These are phyloP conservation scores for Apophysomyces elegans DNA, from an alignment of 371 early-diverging fungal species.

Conservation along the genomic window DNA sequence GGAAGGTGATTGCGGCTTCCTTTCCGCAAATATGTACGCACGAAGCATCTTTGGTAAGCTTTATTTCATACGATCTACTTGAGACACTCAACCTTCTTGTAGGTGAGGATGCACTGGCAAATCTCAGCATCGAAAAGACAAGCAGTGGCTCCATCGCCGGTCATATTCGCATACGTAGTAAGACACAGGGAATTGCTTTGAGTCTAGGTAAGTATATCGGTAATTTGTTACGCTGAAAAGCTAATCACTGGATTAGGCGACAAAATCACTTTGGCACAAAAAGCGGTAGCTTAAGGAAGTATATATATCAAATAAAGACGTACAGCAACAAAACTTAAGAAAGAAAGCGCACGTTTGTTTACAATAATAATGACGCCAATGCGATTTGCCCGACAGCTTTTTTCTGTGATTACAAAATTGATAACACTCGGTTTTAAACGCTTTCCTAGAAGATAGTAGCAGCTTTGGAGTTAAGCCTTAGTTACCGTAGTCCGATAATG, in stretches of 20 bases:
- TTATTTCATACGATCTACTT: neutral
- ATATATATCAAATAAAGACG: slow-evolving; percentile 15
- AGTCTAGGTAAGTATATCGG: slow-evolving; percentile 68
- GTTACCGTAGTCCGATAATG: too few species aligned
- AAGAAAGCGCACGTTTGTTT: too few species aligned
- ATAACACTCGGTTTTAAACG: too few species aligned
- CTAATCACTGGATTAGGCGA: slow-evolving; percentile 31
- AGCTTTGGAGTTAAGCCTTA: too few species aligned
- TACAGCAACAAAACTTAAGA: neutral
- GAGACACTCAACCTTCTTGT: neutral
- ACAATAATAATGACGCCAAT: too few species aligned
- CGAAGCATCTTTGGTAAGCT: slow-evolving; percentile 86
- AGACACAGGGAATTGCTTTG: slow-evolving; percentile 97
- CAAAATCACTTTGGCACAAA: slow-evolving; percentile 68
- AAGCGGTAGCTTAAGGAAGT: slow-evolving; percentile 34
- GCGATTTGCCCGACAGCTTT: too few species aligned
- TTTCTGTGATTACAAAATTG: too few species aligned
- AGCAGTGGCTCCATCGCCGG: slow-evolving; percentile 83
- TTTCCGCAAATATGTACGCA: slow-evolving; percentile 96
- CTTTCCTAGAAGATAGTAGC: too few species aligned
- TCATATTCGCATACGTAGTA: slow-evolving; percentile 96
- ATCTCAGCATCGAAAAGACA: slow-evolving; percentile 89
- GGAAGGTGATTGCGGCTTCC: slow-evolving; percentile 94
- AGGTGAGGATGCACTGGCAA: slow-evolving; percentile 95
- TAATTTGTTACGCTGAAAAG: neutral